Evolutionary conservation across 169 alveolate species (phyloP), one percentile per base, ranked within the genome.

Genomic region (Babesia ovata): DNA sequence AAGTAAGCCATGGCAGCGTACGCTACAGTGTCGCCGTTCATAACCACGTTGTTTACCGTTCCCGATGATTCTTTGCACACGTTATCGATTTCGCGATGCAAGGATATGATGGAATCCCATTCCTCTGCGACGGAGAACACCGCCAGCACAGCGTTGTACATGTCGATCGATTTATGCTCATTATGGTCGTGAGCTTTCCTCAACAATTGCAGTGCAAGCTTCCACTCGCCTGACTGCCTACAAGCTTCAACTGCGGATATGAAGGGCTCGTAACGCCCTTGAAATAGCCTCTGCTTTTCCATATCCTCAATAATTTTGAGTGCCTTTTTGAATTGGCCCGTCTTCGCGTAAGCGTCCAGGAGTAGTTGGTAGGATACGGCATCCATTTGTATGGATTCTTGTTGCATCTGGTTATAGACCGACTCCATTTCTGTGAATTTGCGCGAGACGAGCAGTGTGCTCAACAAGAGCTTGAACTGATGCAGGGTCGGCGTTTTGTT

Each of bases 211-310:
- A 74, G 19, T 14, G 89, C 89, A 7, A 82, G 63, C 48, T 82
- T 82, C 84, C 85, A 82, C 65, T 82, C 89, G 17, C 89, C 89
- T 4, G 79, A 53, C 33, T 65, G 65, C 39, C 61, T 53, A 42
- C 89, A 82, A 12, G 89, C 42, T 39, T 82, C 78, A 0, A 69
- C 73, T 0, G 86, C 84, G 16, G 72, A 26, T 24, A 65, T 50
- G 54, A 67, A 82, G 4, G 89, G 84, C 52, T 42, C 65, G 21
- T 39, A 50, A 4, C 6, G 39, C 39, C 39, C 39, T 33, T 33
- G 39, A 6, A 33, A 6, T 33, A 2, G 39, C 6, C 39, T 2
- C 11, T 45, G 50, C 14, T 45, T 11, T 19, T 44, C 59, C 86
- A 82, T 82, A 19, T 19, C 42, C 22, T 59, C 58, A 7, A 82